Percentiles rank a stretch among this genome's conserved stretches.
Evolutionary conservation across 768 basidiomycete genomes (phyloP).

Genomic region (Pleurotus eryngii): DNA sequence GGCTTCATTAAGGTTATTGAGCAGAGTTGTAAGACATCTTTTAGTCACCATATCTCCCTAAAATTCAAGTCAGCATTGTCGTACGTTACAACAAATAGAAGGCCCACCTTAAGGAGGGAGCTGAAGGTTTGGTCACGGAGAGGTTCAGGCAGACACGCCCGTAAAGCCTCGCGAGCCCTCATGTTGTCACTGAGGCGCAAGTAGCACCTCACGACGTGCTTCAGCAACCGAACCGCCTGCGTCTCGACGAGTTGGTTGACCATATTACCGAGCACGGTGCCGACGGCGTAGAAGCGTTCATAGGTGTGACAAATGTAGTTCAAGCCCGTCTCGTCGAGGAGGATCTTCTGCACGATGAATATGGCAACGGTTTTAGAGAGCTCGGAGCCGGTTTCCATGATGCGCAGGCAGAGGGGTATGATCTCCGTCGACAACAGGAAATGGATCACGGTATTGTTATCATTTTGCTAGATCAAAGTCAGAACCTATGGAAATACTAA

Average conservation of each 20-base stretch:
- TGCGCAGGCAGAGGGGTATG: slow-evolving; percentile 96
- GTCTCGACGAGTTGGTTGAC: slow-evolving; percentile 97
- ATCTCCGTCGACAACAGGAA: slow-evolving; percentile 99
- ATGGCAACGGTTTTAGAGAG: slow-evolving; percentile 99
- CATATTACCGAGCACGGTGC: slow-evolving; percentile 98
- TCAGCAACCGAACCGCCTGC: slow-evolving; percentile 92
- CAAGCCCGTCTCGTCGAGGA: slow-evolving; percentile 95
- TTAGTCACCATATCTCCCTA: slow-evolving; percentile 99
- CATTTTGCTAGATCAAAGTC: slow-evolving; percentile 75
- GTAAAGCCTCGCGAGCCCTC: slow-evolving; percentile 90
- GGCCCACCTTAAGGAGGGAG: slow-evolving; percentile 77
- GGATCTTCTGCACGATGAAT: slow-evolving; percentile 98
- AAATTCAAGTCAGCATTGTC: slow-evolving; percentile 15
- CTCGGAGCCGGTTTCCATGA: slow-evolving; percentile 99
- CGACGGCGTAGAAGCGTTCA: slow-evolving; percentile 98
- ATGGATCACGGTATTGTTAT: slow-evolving; percentile 98
- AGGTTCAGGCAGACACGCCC: slow-evolving; percentile 94
- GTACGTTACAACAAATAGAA: neutral
- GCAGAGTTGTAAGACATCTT: slow-evolving; percentile 84
- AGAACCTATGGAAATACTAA: neutral
- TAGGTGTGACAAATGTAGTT: slow-evolving; percentile 99
- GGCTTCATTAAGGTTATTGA: slow-evolving; percentile 82
- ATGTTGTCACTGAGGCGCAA: slow-evolving; percentile 93
- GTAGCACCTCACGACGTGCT: slow-evolving; percentile 98
- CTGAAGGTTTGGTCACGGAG: slow-evolving; percentile 92